These are phyloP conservation scores for Wallacemonas sp. DNA, from an alignment of 208 protist genomes.

Conservation along the genomic window DNA sequence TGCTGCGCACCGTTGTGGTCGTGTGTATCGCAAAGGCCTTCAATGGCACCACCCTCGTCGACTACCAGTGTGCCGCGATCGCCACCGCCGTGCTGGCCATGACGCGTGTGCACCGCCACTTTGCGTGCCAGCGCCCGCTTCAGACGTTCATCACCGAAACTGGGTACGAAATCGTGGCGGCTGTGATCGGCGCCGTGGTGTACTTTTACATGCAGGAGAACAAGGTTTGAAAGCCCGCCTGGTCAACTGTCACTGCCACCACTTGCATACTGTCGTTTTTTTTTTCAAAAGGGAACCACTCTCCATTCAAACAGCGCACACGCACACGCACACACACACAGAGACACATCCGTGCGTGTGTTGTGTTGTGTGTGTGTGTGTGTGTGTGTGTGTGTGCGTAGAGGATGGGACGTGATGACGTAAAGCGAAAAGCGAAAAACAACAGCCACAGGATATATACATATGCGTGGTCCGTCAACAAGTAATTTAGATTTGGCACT, in stretches of 20 bases:
- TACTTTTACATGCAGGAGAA: conserved; percentile 70
- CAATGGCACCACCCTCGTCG: conserved; percentile 48
- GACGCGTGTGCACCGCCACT: conserved; percentile 59
- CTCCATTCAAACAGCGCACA: too few relatives aligned
- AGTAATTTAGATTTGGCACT: conserved; percentile 1
- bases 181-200: conserved; percentile 58
- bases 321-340: too few relatives aligned
- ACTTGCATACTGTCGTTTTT: neutral
- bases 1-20: conserved; percentile 52
- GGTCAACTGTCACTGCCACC: neutral
- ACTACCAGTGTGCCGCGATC: conserved; percentile 70
- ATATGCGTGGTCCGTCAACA: too few relatives aligned
- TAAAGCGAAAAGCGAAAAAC: neutral
- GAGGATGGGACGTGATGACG: neutral
- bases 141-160: conserved; percentile 73
- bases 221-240: conserved; percentile 46
- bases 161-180: conserved; percentile 67
- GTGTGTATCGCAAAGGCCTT: conserved; percentile 38
- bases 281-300: too few relatives aligned
- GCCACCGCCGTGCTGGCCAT: conserved; percentile 48
- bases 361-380: too few relatives aligned
- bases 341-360: too few relatives aligned
- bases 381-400: too few relatives aligned
- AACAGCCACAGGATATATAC: too few relatives aligned
- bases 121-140: conserved; percentile 79